Base-by-base conservation (phyloP, 306 rosid genomes). In the Fagus crenata region DNA sequence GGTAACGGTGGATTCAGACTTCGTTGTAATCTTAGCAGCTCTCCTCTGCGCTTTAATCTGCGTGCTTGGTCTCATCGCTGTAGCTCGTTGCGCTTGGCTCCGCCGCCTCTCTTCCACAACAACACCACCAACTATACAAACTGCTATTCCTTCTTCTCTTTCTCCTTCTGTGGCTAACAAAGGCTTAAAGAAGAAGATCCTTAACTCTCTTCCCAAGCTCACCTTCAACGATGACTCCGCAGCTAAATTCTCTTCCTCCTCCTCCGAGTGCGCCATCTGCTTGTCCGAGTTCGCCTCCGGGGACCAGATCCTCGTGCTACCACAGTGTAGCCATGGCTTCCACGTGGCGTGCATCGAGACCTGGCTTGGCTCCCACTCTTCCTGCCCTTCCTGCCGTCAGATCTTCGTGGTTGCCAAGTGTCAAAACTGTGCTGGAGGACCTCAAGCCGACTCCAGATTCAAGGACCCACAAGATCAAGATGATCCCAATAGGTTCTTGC, bases 301-400 rank as follows among this genome's bases (percentile, higher is more conserved):
- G 3, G 92, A 90, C 75, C 91, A 90, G 83, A 89, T 93, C 53
- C 89, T 90, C 42, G 92, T 81, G 81, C 85, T 93, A 3, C 97
- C 97, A 74, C 92, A 89, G 87, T 93, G 97, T 67, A 84, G 89
- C 36, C 97, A 93, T 67, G 90, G 83, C 12, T 90, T 90, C 79
- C 97, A 93, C 74, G 89, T 90, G 13, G 65, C 69, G 1, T 93
- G 96, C 82, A 89, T 90, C 88, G 93, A 93, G 69, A 81, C 73
- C n/a, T 93, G 97, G 97, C 91, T 93, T n/a, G 81, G 78, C 75
- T 90, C 93, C 63, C 93, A 90, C 81, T 93, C 93, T 0, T 90
- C 96, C 0, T 90, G 97, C 59, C 96, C 92, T 0, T 89, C 93
- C 4, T 93, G 96, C 87, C 94, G 96, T 72, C 93, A 89, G 89